phyloP scores from a whole-genome alignment of 2,329 filamentous ascomycete species.

The Aspergillus candidus region DNA sequence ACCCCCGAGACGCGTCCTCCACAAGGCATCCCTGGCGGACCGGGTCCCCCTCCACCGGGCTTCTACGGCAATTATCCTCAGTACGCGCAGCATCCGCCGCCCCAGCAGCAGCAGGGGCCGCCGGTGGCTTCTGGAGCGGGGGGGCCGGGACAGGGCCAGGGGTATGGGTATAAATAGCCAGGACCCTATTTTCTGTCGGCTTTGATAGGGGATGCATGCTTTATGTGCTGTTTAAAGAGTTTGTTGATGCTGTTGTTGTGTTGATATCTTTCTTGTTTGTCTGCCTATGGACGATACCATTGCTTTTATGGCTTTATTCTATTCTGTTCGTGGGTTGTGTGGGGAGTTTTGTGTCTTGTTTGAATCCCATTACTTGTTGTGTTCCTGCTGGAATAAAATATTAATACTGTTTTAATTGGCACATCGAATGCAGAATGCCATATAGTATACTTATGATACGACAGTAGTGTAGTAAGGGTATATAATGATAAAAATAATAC shows the following conservation, averaged over 20 bases:
- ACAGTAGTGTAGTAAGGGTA: conserved; percentile 6
- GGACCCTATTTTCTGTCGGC: not conserved
- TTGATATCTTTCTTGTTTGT: not conserved
- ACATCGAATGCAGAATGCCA: not conserved
- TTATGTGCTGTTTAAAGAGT: too few relatives aligned
- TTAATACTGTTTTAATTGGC: not conserved
- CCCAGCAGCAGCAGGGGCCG: conserved; percentile 14
- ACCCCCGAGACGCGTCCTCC: conserved; percentile 33
- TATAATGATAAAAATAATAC: conserved; percentile 1
- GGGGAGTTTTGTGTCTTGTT: too few relatives aligned
- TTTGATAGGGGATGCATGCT: too few relatives aligned
- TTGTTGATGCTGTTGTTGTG: not conserved
- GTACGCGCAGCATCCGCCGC: conserved; percentile 7
- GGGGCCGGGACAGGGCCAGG: conserved; percentile 9
- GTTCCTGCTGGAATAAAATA: not conserved
- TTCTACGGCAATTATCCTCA: conserved; percentile 6
- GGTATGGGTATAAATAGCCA: conserved; percentile 22
- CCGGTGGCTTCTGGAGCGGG: conserved; percentile 11
- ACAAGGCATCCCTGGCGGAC: conserved; percentile 21
- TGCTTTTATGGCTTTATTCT: not conserved
- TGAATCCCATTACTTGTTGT: too few relatives aligned
- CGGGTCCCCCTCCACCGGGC: conserved; percentile 21
- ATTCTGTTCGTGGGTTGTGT: too few relatives aligned
- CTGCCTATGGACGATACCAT: not conserved
- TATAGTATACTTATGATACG: not conserved